Percentiles rank a stretch among this genome's conserved stretches.
These are phyloP conservation scores for Serendipita vermifera DNA, from an alignment of 768 basidiomycete species.

Conservation along the genomic window DNA sequence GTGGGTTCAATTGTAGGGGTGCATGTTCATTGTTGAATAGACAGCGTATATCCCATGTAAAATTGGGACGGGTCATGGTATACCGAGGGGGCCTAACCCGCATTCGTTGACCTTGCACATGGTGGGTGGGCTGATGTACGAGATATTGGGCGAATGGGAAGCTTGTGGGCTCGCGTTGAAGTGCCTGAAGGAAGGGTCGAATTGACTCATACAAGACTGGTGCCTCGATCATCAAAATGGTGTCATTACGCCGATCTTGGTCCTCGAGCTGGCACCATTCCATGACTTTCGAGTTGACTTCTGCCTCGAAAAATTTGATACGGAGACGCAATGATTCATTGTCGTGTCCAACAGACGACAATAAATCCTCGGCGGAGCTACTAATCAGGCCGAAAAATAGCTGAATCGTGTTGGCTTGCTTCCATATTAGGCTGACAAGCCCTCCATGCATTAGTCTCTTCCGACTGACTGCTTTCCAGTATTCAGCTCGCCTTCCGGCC, in stretches of 20 bases:
- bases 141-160: constrained; percentile 45
- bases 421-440: constrained; percentile 49
- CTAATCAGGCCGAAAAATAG: constrained; percentile 12
- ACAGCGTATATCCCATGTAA: constrained; percentile 43
- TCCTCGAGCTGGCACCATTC: neutral
- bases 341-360: neutral
- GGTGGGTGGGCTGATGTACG: too few species aligned
- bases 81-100: too few species aligned
- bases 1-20: constrained; percentile 30
- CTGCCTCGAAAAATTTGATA: constrained; percentile 51
- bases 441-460: constrained; percentile 49
- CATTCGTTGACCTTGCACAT: too few species aligned
- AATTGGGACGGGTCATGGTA: constrained; percentile 35
- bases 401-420: constrained; percentile 19
- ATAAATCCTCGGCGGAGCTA: neutral
- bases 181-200: constrained; percentile 51
- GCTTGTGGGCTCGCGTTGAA: constrained; percentile 41
- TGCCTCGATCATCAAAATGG: constrained; percentile 40
- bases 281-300: constrained; percentile 34
- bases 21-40: too few species aligned
- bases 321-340: constrained; percentile 31
- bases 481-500: constrained; percentile 31
- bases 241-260: constrained; percentile 13
- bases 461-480: constrained; percentile 49
- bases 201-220: constrained; percentile 56